phyloP scores from a whole-genome alignment of 176 grass and related monocot genomes.

The Miscanthus lutarioriparius region DNA sequence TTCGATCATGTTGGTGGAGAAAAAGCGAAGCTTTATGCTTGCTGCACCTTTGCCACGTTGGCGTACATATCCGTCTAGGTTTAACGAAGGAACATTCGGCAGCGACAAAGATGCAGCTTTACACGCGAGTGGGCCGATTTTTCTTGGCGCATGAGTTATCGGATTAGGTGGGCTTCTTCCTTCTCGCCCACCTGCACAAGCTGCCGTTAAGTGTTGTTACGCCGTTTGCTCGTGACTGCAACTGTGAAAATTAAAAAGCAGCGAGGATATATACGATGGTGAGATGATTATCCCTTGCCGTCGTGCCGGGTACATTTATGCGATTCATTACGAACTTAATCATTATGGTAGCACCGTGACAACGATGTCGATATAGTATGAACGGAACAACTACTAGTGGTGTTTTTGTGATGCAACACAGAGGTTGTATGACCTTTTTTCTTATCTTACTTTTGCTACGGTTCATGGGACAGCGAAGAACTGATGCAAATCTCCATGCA shows the following conservation, averaged over 20 bases:
- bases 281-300: too few relatives aligned
- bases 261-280: too few relatives aligned
- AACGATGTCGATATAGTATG: background rate
- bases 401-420: too few relatives aligned
- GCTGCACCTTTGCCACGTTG: background rate
- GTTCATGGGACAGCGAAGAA: too few relatives aligned
- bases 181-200: too few relatives aligned
- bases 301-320: background rate
- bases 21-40: background rate
- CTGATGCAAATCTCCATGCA: too few relatives aligned
- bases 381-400: background rate
- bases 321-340: background rate
- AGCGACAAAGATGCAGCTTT: background rate
- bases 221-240: too few relatives aligned
- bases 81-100: background rate
- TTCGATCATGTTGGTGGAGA: background rate
- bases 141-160: too few relatives aligned
- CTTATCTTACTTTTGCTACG: too few relatives aligned
- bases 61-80: background rate
- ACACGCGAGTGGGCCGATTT: background rate
- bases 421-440: background rate
- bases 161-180: too few relatives aligned
- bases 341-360: background rate
- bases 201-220: too few relatives aligned
- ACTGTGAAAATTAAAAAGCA: too few relatives aligned